Evolutionary conservation across 306 rosid genomes (phyloP), one percentile per base, ranked within the genome.

Genomic region (Vigna mungo): DNA sequence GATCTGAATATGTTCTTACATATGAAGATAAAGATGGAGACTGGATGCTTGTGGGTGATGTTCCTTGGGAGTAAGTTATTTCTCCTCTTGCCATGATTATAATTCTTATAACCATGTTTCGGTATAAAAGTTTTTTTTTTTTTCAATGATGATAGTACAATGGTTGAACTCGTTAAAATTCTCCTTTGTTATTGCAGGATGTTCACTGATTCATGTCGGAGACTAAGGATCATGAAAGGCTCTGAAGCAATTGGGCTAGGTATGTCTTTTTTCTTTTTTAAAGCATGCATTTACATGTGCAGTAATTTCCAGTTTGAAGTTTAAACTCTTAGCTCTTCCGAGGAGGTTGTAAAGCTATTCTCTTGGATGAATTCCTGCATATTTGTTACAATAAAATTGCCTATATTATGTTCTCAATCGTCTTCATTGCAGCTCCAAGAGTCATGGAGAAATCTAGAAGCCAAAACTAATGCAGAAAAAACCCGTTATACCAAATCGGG

Each of bases 31-130:
- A 80, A 83, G 99, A 95, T 73, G 97, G 94, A 32, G 99, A 95
- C 46, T 95, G 99, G 99, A 95, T 95, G 99, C 97, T 95, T 65
- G 99, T 91, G 58, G 97, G 97, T 63, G 97, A 95, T 82, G 98
- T 95, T 80, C 98, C 98, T 7, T 95, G 98, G 98, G 89, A 77
- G 98, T 95, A 88, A 77, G 97, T 85, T 67, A 61, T 54, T 62
- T 54, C 27, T 59, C 34, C 25, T 32, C 46, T 61, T 62, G 66
- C 65, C 68, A 74, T 67, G 52, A 70, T 79, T 60, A 21, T 44
- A 67, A 13, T 18, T 44, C 21, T 20, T 9, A 25, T 17, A 20
- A n/a, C 59, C 69, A 78, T 62, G 8, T 9, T 9, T 27, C 1
- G 9, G 53, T 46, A 61, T 53, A 56, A 46, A 59, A 25, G 27